phyloP scores from a whole-genome alignment of 2,329 filamentous ascomycete genomes.

The Ilyonectria mors-panacis region DNA sequence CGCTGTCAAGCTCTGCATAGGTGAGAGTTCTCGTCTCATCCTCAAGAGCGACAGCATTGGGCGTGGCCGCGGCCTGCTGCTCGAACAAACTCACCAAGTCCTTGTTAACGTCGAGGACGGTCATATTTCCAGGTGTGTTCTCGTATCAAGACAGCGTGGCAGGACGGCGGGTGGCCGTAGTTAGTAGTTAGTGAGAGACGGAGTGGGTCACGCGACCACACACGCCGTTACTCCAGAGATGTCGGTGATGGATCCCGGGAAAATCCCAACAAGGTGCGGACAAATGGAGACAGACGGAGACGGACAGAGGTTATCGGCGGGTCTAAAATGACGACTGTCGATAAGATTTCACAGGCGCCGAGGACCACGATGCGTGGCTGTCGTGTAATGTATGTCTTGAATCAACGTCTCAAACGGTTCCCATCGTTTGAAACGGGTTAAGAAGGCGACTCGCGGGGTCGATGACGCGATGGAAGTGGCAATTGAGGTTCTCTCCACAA shows the following conservation, averaged over 20 bases:
- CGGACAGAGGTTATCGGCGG: slow-evolving; percentile 18
- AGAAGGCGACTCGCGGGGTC: slow-evolving; percentile 32
- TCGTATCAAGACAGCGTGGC: slow-evolving; percentile 14
- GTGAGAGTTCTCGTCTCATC: slow-evolving; percentile 78
- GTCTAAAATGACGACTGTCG: slow-evolving; percentile 3
- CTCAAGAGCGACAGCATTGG: slow-evolving; percentile 79
- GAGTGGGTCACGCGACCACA: slow-evolving; percentile 50
- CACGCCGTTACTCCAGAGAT: slow-evolving; percentile 37
- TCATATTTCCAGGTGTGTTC: slow-evolving; percentile 60
- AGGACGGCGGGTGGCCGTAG: slow-evolving; percentile 11
- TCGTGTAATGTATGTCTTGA: slow-evolving; percentile 13
- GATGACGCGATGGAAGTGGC: slow-evolving; percentile 29
- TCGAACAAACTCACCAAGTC: slow-evolving; percentile 81
- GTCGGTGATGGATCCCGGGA: slow-evolving; percentile 15
- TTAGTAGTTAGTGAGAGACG: slow-evolving; percentile 26
- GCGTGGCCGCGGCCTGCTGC: slow-evolving; percentile 77
- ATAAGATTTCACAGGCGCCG: not conserved
- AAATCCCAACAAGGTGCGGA: slow-evolving; percentile 36
- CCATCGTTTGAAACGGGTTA: slow-evolving; percentile 25
- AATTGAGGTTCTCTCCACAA: slow-evolving; percentile 9
- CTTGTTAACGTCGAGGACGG: slow-evolving; percentile 78
- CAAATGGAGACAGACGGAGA: slow-evolving; percentile 34
- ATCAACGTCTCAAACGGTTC: slow-evolving; percentile 32
- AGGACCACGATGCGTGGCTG: slow-evolving; percentile 2
- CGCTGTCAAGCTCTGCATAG: slow-evolving; percentile 79